Base-by-base conservation (phyloP, 169 alveolate species). In the Eimeria acervulina region DNA sequence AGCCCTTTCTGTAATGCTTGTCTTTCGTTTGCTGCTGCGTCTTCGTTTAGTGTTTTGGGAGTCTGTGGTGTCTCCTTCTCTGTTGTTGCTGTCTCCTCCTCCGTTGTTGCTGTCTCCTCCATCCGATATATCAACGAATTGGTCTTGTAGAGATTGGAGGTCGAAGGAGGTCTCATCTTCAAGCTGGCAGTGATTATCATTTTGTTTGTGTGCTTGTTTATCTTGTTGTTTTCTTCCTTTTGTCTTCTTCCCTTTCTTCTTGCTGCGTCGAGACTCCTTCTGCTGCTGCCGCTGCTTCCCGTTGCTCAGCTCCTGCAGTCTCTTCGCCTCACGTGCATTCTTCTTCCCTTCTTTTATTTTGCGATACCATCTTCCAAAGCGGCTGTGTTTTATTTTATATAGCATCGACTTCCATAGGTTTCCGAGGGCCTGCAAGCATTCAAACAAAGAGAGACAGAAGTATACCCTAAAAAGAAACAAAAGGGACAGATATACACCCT, bases 321-420 rank as follows among this genome's bases (percentile, higher is more conserved):
- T 31, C 55, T 36, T 42, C 63, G 89, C 89, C 42, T 78, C 89
- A 21, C 44, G 23, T 40, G 33, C 44, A 12, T n/a, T 36, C 4
- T 78, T 78, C 13, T 63, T 36, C 63, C 89, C 44, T 17, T 40
- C 61, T 17, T 40, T 31, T 13, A 78, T n/a, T 26, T 78, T 28
- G 7, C 10, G 10, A 36, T 38, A 78, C 89, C 89, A 78, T 31
- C 63, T 59, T 1, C 89, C 89, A 40, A 78, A 78, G 33, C 61
- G 7, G 63, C 89, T 78, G 63, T 78, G 55, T 55, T 15, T 0
- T 40, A 78, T 40, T 4, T 78, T 78, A 63, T 78, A 78, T 13
- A 78, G 21, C 38, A 78, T 40, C 89, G 63, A 78, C 89, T 78
- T 78, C 63, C 38, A 78, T 7, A 78, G 21, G 61, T 78, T 78